Evolutionary conservation across 1,139 yeast species (phyloP), one percentile per base, ranked within the genome.

Genomic region (Sugiyamaella grinbergsii): DNA sequence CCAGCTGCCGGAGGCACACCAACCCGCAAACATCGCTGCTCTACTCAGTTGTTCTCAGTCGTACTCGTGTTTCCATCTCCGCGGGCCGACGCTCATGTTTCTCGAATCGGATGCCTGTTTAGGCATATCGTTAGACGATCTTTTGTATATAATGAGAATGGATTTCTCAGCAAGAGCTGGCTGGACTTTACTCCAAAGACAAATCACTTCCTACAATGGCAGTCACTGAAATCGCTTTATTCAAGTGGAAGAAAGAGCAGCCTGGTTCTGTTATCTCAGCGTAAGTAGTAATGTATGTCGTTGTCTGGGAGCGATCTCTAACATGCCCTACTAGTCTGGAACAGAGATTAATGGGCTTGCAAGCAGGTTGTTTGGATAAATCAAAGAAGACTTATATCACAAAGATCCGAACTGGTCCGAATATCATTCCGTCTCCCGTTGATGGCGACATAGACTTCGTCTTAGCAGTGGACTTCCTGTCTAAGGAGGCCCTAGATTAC

Each of bases 121-220:
- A n/a, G n/a, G n/a, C n/a, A n/a, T n/a, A n/a, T n/a, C n/a, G n/a
- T n/a, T n/a, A n/a, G n/a, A n/a, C n/a, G n/a, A n/a, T n/a, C n/a
- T n/a, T n/a, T n/a, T n/a, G n/a, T n/a, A n/a, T n/a, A n/a, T n/a
- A n/a, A n/a, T n/a, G n/a, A n/a, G n/a, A n/a, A n/a, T n/a, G n/a
- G n/a, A n/a, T n/a, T n/a, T n/a, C n/a, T n/a, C n/a, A n/a, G n/a
- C n/a, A n/a, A n/a, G n/a, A n/a, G n/a, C n/a, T n/a, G n/a, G n/a
- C n/a, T n/a, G n/a, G n/a, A n/a, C n/a, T n/a, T n/a, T n/a, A n/a
- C n/a, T n/a, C n/a, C n/a, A n/a, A n/a, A n/a, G n/a, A n/a, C 8
- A 23, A 23, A 31, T 19, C 39, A 34, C 10, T 37, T 7, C 7
- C 15, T 3, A 97, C 72, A 90, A 47, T 47, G 50, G 29, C 45